Evolutionary conservation across 371 early-diverging fungal genomes (phyloP).

Genomic region (Syncephalastrum monosporum): DNA sequence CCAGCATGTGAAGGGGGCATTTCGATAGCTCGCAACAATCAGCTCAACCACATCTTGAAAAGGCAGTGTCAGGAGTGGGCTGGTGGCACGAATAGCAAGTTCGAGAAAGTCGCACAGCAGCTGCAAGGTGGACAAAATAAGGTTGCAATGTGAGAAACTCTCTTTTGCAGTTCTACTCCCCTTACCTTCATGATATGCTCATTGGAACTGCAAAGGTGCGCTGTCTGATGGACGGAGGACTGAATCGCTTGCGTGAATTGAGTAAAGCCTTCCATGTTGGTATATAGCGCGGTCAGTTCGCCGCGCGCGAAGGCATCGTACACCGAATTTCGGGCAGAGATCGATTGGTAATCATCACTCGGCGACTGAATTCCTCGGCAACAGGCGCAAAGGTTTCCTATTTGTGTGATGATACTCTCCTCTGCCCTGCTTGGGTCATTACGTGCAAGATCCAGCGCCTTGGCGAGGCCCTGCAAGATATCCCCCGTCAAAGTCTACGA

Average conservation of each 20-base stretch:
- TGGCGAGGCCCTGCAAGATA: conserved; percentile 39
- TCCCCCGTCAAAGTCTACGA: conserved; percentile 40
- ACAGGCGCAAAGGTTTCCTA: conserved; percentile 51
- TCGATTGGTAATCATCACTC: conserved; percentile 46
- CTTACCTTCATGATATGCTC: conserved; percentile 37
- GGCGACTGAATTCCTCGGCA: conserved; percentile 57
- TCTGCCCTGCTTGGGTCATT: conserved; percentile 20
- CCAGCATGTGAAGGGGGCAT: conserved; percentile 52
- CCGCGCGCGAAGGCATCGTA: conserved; percentile 48
- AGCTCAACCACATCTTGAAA: conserved; percentile 37
- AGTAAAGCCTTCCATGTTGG: conserved; percentile 25
- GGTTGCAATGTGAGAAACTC: not conserved
- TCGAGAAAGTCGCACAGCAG: conserved; percentile 51
- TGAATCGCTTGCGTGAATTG: conserved; percentile 34
- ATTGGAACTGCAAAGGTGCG: conserved; percentile 31
- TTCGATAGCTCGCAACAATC: conserved; percentile 40
- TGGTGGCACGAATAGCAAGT: conserved; percentile 51
- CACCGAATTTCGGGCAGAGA: conserved; percentile 22
- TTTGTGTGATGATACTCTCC: conserved; percentile 23
- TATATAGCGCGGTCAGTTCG: conserved; percentile 22
- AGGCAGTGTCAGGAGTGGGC: conserved; percentile 43
- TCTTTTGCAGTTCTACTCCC: not conserved
- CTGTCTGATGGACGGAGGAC: conserved; percentile 29
- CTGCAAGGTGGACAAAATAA: conserved; percentile 1
- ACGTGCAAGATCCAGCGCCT: conserved; percentile 20